phyloP scores from a whole-genome alignment of 169 alveolate genomes.

The Perkinsus marinus region DNA sequence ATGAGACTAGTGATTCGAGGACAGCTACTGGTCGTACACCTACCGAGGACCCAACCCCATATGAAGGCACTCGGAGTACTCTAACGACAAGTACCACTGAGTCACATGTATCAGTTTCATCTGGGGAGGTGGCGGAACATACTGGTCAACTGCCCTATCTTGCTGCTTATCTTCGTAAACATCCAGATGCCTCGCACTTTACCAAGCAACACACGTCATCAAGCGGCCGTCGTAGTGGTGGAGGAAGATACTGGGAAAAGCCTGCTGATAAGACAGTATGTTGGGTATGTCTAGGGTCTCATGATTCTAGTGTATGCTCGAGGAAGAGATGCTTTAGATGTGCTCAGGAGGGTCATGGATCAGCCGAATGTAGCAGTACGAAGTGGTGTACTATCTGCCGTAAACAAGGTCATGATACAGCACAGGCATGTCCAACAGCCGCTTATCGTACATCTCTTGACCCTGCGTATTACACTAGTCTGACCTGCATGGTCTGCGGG shows the following conservation, averaged over 20 bases:
- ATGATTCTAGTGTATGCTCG: neutral
- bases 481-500: neutral
- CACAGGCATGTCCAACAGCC: neutral
- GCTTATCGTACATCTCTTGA: neutral
- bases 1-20: neutral
- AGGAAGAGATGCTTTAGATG: neutral
- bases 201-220: neutral
- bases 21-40: neutral
- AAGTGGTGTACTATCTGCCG: neutral
- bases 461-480: neutral
- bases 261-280: neutral
- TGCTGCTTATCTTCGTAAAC: neutral
- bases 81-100: neutral
- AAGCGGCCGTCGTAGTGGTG: neutral
- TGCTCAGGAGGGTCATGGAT: neutral
- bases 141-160: neutral
- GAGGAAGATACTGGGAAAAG: neutral
- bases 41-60: neutral
- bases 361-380: neutral
- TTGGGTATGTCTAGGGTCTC: neutral
- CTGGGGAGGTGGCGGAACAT: neutral
- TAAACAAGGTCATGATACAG: neutral
- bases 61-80: neutral
- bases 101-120: neutral
- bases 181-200: neutral